A percentile compares a stretch with the other conserved stretches of the same genome.
Evolutionary conservation across 164 flowering plant species (phyloP).

Genomic region (Protea cynaroides): DNA sequence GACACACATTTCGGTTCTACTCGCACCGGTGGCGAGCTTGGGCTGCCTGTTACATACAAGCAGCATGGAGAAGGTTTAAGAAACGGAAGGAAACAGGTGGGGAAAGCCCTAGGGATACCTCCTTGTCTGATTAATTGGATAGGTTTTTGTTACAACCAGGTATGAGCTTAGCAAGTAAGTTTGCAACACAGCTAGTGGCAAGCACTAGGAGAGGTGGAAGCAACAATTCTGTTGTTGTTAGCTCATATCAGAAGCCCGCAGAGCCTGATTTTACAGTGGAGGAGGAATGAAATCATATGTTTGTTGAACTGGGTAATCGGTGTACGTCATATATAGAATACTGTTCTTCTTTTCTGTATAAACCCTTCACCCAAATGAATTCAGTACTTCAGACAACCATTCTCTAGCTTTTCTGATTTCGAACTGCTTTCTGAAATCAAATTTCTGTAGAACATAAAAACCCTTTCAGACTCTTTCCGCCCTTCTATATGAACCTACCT

Average conservation of each 20-base stretch:
- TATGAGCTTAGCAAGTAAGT: conserved; percentile 25
- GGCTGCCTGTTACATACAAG: conserved; percentile 89
- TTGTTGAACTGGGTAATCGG: too few species aligned
- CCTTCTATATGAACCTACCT: too few species aligned
- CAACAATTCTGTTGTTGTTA: conserved; percentile 26
- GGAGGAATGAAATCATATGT: conserved; percentile 10
- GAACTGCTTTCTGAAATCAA: too few species aligned
- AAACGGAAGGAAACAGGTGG: conserved; percentile 34
- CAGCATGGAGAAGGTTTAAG: conserved; percentile 74
- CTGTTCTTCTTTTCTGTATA: too few species aligned
- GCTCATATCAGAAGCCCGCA: conserved; percentile 55
- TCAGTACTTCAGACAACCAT: too few species aligned
- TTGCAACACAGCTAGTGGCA: conserved; percentile 34
- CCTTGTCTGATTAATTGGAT: conserved; percentile 4
- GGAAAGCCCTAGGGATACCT: conserved; percentile 25
- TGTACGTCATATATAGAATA: too few species aligned
- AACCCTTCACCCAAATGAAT: too few species aligned
- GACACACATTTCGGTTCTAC: conserved; percentile 81
- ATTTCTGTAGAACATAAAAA: too few species aligned
- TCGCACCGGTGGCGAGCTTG: conserved; percentile 92
- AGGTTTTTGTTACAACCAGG: conserved; percentile 5
- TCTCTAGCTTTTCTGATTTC: too few species aligned
- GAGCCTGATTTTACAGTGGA: conserved; percentile 72
- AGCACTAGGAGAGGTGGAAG: conserved; percentile 36
- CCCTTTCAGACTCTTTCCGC: too few species aligned